Evolutionary conservation across 371 early-diverging fungal species (phyloP).

Genomic region (Circinella umbellata): DNA sequence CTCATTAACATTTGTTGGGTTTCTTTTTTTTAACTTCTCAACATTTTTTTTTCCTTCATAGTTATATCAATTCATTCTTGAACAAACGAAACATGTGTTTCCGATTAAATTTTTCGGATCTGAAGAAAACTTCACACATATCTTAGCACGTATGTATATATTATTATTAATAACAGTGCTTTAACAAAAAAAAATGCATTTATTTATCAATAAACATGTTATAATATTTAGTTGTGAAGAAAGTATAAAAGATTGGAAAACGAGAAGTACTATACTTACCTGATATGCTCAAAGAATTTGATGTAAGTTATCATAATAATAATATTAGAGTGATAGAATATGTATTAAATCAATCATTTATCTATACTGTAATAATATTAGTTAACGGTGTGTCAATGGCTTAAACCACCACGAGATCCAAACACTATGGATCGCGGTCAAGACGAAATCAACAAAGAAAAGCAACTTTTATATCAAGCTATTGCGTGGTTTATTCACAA

Average conservation of each 20-base stretch:
- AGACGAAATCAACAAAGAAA: conserved; percentile 53
- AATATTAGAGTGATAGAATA: background rate
- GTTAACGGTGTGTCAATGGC: background rate
- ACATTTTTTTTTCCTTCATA: background rate
- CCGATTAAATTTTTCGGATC: conserved; percentile 63
- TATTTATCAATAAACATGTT: background rate
- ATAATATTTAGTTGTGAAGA: conserved; percentile 42
- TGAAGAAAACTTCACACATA: conserved; percentile 41
- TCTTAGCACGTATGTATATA: conserved; percentile 47
- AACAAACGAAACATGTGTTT: conserved; percentile 41
- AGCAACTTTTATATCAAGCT: conserved; percentile 57
- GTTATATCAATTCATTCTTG: conserved; percentile 17
- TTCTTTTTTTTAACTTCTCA: background rate
- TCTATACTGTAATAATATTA: background rate
- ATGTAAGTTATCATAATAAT: background rate
- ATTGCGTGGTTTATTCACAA: conserved; percentile 71
- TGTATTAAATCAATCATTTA: too few species aligned
- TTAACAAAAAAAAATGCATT: too few species aligned
- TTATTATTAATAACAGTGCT: background rate
- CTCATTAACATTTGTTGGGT: background rate
- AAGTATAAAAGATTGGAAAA: conserved; percentile 56
- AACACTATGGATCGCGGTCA: conserved; percentile 22
- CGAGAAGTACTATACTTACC: conserved; percentile 66
- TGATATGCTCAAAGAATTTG: conserved; percentile 53
- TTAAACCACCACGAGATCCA: conserved; percentile 25